Evolutionary conservation across 805 yeast species (phyloP), one percentile per base, ranked within the genome.

Genomic region (Metschnikowia arizonensis): DNA sequence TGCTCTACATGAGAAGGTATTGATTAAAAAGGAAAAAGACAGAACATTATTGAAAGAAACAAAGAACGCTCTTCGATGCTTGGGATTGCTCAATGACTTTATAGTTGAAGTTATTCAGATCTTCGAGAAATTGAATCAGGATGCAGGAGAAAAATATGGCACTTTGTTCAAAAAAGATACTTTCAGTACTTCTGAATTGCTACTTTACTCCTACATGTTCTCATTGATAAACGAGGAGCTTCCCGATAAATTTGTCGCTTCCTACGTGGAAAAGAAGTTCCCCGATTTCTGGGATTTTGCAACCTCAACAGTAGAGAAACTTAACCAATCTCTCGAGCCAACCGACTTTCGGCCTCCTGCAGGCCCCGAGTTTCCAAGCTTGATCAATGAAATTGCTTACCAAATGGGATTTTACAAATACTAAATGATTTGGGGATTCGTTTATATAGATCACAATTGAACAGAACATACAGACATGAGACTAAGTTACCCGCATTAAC

Each of bases 161-260:
- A 51, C 50, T 30, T 38, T 52, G 33, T 50, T 62, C 36, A 45
- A 53, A 15, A 42, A 48, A 12, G 51, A 48, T 28, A 46, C 40
- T 29, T 32, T 54, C 18, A 46, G 66, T 32, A 57, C 58, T 0
- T 53, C 70, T 5, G 76, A 74, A 41, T 51, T 73, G 3, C 54
- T 76, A 12, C 58, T 77, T 10, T 59, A 57, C 46, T 70, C 77
- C 3, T 67, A 72, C 50, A 44, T 77, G 4, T 47, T 58, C 45
- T 59, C 68, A 5, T 50, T 66, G 42, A 62, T 69, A 1, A 49
- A 44, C 33, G 56, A 55, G 1, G 61, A 58, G 7, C 59, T 77
- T 41, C 76, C 78, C 4, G 75, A 74, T 46, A 52, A 55, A 21
- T 76, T 76, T 50, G 57, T 77, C 29, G 49, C 42, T 4, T 54